These are phyloP conservation scores for Pseudocercospora cruenta DNA, from an alignment of 2,329 filamentous ascomycete genomes.

Conservation along the genomic window DNA sequence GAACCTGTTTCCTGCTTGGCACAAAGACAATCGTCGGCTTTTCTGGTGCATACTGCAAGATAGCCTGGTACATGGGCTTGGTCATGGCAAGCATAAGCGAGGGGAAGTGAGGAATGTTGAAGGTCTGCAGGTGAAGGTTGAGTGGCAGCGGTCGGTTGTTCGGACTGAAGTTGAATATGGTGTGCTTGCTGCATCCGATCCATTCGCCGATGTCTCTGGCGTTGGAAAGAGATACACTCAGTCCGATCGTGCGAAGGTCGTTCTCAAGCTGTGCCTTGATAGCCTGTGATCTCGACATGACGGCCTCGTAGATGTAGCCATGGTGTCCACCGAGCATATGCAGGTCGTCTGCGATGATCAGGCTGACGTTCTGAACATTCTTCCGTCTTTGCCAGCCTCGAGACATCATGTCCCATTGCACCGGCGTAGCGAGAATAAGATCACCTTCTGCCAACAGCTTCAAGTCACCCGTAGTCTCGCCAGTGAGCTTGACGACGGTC, in stretches of 20 bases:
- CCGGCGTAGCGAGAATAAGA: slow-evolving; percentile 86
- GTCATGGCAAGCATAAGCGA: slow-evolving; percentile 99
- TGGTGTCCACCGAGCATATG: slow-evolving; percentile 86
- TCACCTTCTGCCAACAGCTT: slow-evolving; percentile 86
- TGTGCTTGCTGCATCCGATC: slow-evolving; percentile 97
- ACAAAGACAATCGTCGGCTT: slow-evolving; percentile 93
- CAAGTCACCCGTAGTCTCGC: slow-evolving; percentile 87
- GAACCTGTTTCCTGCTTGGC: slow-evolving; percentile 88
- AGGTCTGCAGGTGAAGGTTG: slow-evolving; percentile 93
- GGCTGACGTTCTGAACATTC: slow-evolving; percentile 85
- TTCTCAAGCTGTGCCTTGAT: slow-evolving; percentile 87
- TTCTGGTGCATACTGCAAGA: slow-evolving; percentile 81
- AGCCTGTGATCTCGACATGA: slow-evolving; percentile 97
- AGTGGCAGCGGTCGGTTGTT: slow-evolving; percentile 85
- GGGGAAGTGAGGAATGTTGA: slow-evolving; percentile 93
- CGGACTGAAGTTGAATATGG: slow-evolving; percentile 98
- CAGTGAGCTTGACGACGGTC: slow-evolving; percentile 87
- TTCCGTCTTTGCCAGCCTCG: slow-evolving; percentile 96
- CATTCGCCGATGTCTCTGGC: slow-evolving; percentile 94
- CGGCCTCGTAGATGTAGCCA: slow-evolving; percentile 91
- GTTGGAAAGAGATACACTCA: slow-evolving; percentile 91
- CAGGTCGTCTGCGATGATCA: slow-evolving; percentile 94
- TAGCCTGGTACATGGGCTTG: slow-evolving; percentile 86
- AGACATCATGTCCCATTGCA: slow-evolving; percentile 94
- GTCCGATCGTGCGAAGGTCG: slow-evolving; percentile 80